Evolutionary conservation across 805 yeast species (phyloP).

Genomic region (Candida wancherniae): DNA sequence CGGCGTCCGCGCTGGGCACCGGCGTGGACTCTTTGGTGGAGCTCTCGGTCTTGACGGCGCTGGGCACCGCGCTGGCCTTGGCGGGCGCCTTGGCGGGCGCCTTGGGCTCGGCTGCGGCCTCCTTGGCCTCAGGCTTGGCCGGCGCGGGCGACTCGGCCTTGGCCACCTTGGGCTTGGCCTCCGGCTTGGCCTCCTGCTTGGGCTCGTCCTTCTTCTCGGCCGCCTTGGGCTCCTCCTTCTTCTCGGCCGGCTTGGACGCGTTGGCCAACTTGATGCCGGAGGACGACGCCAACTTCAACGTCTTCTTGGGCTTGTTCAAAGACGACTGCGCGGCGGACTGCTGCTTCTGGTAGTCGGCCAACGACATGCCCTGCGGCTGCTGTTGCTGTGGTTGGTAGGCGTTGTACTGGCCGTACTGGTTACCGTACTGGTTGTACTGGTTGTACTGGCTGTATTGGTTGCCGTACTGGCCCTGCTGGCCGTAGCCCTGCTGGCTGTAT

Average conservation of each 20-base stretch:
- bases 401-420: slow-evolving; percentile 12
- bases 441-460: slow-evolving; percentile 16
- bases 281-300: slow-evolving; percentile 61
- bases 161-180: slow-evolving; percentile 15
- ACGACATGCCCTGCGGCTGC: slow-evolving; percentile 51
- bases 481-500: slow-evolving; percentile 14
- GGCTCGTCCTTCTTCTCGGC: slow-evolving; percentile 21
- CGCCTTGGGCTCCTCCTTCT: slow-evolving; percentile 41
- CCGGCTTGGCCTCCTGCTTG: slow-evolving; percentile 22
- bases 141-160: slow-evolving; percentile 12
- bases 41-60: slow-evolving; percentile 13
- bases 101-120: slow-evolving; percentile 5
- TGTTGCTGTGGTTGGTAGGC: slow-evolving; percentile 15
- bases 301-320: slow-evolving; percentile 57
- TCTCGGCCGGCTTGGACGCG: slow-evolving; percentile 21
- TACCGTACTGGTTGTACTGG: slow-evolving; percentile 21
- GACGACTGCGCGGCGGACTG: slow-evolving; percentile 41
- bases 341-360: slow-evolving; percentile 79
- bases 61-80: slow-evolving; percentile 12
- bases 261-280: slow-evolving; percentile 57
- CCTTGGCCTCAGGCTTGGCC: slow-evolving; percentile 7
- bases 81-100: slow-evolving; percentile 14
- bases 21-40: slow-evolving; percentile 19
- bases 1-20: slow-evolving; percentile 40
- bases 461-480: slow-evolving; percentile 21